Percentiles rank a stretch among this genome's conserved stretches.
Conservation (phyloP, 148 eudicot genomes). For the Suaeda aralocaspica region DNA sequence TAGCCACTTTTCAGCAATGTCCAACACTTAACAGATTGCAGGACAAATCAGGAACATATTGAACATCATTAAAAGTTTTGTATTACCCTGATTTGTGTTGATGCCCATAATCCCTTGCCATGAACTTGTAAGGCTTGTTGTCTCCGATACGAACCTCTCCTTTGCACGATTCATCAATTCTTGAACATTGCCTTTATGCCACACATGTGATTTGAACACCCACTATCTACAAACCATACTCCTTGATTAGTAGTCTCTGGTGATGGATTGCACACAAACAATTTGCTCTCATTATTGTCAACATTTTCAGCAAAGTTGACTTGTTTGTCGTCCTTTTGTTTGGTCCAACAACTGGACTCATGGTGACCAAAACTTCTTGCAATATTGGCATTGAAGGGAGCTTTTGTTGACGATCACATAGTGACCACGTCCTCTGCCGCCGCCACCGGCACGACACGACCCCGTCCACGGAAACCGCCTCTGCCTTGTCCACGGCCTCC, state of each 20-base stretch:
- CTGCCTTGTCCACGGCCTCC: neutral
- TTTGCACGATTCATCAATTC: conserved; percentile 5
- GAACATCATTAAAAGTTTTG: no score
- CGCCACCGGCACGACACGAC: neutral
- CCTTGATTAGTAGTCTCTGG: neutral
- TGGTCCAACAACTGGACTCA: conserved; percentile 15
- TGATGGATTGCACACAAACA: conserved; percentile 6
- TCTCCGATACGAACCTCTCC: conserved; percentile 23
- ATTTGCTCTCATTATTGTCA: conserved; percentile 1
- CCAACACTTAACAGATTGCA: conserved; percentile 9
- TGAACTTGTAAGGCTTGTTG: conserved; percentile 1
- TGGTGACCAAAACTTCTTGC: conserved; percentile 18
- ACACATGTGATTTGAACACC: conserved; percentile 27
- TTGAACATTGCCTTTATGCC: conserved; percentile 8
- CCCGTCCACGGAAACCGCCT: no score
- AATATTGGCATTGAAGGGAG: neutral
- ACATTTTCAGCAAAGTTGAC: conserved; percentile 4
- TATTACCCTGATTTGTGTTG: no score
- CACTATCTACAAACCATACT: conserved; percentile 29
- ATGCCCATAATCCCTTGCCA: no score
- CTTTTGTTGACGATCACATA: neutral
- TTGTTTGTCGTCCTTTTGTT: neutral
- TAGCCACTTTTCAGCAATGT: conserved; percentile 14
- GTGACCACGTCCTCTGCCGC: neutral
- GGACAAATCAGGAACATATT: no score